These are phyloP conservation scores for Neurospora sp. DNA, from an alignment of 495 filamentous ascomycete genomes.

Conservation along the genomic window DNA sequence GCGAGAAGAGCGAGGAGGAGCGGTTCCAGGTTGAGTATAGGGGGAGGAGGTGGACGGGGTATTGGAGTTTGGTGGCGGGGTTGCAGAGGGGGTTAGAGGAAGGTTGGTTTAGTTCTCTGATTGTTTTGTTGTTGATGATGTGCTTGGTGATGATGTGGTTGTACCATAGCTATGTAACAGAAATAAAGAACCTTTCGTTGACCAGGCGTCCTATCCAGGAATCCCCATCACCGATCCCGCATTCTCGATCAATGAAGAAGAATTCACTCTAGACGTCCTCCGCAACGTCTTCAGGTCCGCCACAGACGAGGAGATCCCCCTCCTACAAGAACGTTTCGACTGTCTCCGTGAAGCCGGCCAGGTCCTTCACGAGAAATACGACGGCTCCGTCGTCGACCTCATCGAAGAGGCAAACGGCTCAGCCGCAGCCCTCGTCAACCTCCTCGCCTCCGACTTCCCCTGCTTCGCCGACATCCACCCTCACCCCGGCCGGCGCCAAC, in stretches of 20 bases:
- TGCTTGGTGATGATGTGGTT: too few species aligned
- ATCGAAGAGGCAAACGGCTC: conserved; percentile 68
- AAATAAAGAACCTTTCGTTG: not conserved
- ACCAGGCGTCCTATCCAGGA: conserved; percentile 28
- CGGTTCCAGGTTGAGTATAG: conserved; percentile 73
- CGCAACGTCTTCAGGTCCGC: conserved; percentile 75
- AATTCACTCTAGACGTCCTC: conserved; percentile 65
- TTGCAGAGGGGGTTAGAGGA: conserved; percentile 85
- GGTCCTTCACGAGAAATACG: conserved; percentile 77
- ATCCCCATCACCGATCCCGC: conserved; percentile 83
- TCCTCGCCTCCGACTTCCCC: conserved; percentile 66
- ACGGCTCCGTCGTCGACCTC: conserved; percentile 63
- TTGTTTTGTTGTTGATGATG: too few species aligned
- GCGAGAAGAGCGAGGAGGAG: conserved; percentile 44
- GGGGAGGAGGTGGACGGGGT: conserved; percentile 79
- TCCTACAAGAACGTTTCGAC: conserved; percentile 65
- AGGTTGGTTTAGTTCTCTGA: too few species aligned
- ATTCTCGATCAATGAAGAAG: conserved; percentile 74
- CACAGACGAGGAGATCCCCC: conserved; percentile 77
- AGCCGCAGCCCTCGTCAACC: conserved; percentile 73
- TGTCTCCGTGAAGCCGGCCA: conserved; percentile 80
- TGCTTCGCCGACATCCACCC: conserved; percentile 76
- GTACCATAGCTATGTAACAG: not conserved
- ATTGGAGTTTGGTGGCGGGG: conserved; percentile 86
- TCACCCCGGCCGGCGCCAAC: conserved; percentile 58